Conservation (phyloP, 495 filamentous ascomycete species). For the Ascodesmis nigricans region DNA sequence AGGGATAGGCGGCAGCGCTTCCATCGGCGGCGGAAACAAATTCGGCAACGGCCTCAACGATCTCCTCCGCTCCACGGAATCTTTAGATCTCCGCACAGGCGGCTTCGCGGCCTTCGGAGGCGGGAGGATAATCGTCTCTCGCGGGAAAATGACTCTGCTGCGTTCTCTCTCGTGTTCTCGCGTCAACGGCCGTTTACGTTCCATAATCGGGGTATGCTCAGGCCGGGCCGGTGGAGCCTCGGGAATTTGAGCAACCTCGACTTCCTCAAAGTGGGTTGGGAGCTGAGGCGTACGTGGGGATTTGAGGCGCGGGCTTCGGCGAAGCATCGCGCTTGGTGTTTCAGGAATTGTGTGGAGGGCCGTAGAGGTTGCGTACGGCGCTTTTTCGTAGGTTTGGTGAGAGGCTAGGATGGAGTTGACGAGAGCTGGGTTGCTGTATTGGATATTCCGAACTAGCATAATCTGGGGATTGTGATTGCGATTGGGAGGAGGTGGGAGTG, state of each 20-base stretch:
- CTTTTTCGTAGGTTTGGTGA: too few relatives aligned
- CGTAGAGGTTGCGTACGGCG: too few relatives aligned
- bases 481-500: slow-evolving; percentile 10
- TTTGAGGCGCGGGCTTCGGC: too few relatives aligned
- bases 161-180: neutral
- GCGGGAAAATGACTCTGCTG: slow-evolving; percentile 2
- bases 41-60: neutral
- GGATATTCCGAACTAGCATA: slow-evolving; percentile 4
- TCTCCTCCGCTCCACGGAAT: neutral
- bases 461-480: slow-evolving; percentile 2
- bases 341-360: slow-evolving; percentile 1
- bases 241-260: too few relatives aligned
- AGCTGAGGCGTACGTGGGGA: too few relatives aligned
- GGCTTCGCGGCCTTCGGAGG: slow-evolving; percentile 1
- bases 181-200: neutral
- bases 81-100: neutral
- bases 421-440: slow-evolving; percentile 3
- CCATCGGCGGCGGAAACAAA: slow-evolving; percentile 10
- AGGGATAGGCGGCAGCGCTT: too few relatives aligned
- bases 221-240: too few relatives aligned
- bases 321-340: too few relatives aligned
- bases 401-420: slow-evolving; percentile 2
- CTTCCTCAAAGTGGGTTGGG: too few relatives aligned
- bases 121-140: neutral
- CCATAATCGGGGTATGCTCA: slow-evolving; percentile 1